These are phyloP conservation scores for Apiotrichum siamense DNA, from an alignment of 1,284 basidiomycete species.

Conservation along the genomic window DNA sequence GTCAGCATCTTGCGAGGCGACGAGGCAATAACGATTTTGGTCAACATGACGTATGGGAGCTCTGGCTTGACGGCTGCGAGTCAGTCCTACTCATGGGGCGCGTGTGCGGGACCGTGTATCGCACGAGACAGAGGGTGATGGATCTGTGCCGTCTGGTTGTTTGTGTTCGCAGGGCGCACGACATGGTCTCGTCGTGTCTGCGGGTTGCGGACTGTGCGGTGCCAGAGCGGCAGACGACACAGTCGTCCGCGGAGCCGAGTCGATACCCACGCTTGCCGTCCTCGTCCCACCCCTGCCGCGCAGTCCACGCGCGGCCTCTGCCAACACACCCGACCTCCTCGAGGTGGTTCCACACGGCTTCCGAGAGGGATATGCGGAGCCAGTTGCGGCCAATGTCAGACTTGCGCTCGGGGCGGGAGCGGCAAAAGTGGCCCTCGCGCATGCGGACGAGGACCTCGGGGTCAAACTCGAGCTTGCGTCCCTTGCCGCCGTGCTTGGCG, in stretches of 20 bases:
- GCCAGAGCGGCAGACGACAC: no score
- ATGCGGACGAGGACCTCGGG: slow-evolving; percentile 17
- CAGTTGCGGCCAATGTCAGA: slow-evolving; percentile 11
- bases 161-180: no score
- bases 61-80: slow-evolving; percentile 29
- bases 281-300: slow-evolving; percentile 17
- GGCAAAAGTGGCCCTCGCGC: slow-evolving; percentile 17
- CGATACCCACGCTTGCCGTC: slow-evolving; percentile 21
- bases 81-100: no score
- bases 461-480: slow-evolving; percentile 4
- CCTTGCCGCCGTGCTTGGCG: slow-evolving; percentile 1
- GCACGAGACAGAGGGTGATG: no score
- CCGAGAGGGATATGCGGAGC: slow-evolving; percentile 15
- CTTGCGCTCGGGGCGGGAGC: slow-evolving; percentile 1
- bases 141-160: no score
- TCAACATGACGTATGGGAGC: slow-evolving; percentile 24
- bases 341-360: slow-evolving; percentile 25
- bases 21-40: slow-evolving; percentile 28
- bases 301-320: slow-evolving; percentile 19
- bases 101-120: no score
- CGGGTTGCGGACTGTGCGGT: no score
- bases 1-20: slow-evolving; percentile 28
- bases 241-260: background rate
- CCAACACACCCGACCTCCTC: slow-evolving; percentile 23
- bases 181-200: no score